A percentile compares a stretch with the other conserved stretches of the same genome.
Conservation (phyloP, 2,329 filamentous ascomycete genomes). For the Clarireedia paspali region DNA sequence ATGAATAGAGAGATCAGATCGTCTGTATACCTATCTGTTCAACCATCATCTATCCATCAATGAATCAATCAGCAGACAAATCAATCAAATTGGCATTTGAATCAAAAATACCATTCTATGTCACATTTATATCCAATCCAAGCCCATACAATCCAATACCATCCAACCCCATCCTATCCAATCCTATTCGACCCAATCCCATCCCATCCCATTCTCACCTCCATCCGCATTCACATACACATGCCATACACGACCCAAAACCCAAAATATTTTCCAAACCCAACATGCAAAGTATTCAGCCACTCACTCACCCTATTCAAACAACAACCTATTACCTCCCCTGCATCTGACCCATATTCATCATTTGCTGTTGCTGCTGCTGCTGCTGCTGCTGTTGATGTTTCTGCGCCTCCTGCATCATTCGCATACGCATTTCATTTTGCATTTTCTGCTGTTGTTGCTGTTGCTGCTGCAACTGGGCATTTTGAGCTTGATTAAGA, state of each 20-base stretch:
- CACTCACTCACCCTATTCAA: background rate
- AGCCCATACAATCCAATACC: background rate
- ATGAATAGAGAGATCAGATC: too few relatives aligned
- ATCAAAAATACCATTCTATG: background rate
- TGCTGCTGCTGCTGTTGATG: conserved; percentile 20
- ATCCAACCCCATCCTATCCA: background rate
- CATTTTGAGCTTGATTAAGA: background rate
- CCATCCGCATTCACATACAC: too few relatives aligned
- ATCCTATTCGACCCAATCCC: background rate
- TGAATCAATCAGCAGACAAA: background rate
- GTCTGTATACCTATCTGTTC: background rate
- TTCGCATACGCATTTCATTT: conserved; percentile 20
- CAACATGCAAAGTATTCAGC: background rate
- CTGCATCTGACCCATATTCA: conserved; percentile 7
- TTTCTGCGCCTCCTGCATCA: conserved; percentile 21
- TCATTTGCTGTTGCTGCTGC: conserved; percentile 15
- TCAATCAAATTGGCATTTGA: background rate
- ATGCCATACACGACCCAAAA: too few relatives aligned
- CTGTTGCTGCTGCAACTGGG: conserved; percentile 15
- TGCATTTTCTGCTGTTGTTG: conserved; percentile 23
- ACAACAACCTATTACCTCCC: background rate
- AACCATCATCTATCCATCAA: background rate
- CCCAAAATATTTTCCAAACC: background rate
- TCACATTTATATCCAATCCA: background rate
- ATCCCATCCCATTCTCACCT: too few relatives aligned